Conservation (phyloP, 2,329 filamentous ascomycete genomes). For the Fusarium circinatum region DNA sequence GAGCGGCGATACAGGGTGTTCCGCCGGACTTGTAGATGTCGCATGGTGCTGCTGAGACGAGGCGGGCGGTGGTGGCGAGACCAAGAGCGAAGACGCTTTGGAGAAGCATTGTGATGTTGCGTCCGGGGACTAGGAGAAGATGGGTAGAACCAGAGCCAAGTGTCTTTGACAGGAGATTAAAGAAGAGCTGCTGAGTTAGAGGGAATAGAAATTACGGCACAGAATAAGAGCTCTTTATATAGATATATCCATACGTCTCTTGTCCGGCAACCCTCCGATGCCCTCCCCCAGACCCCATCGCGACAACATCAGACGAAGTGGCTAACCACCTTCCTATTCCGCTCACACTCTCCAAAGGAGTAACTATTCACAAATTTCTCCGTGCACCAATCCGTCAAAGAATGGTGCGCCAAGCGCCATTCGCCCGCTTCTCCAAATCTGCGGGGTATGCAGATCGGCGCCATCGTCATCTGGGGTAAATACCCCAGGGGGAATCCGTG, state of each 20-base stretch:
- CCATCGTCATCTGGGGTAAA: background rate
- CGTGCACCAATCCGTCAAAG: background rate
- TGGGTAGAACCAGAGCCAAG: rapidly evolving
- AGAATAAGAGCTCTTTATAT: background rate
- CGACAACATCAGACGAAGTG: background rate
- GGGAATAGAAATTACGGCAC: rapidly evolving
- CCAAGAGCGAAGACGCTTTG: constrained; percentile 10
- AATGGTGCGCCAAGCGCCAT: background rate
- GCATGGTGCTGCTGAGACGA: constrained; percentile 17
- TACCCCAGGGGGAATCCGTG: background rate
- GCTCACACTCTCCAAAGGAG: background rate
- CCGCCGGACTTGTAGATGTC: constrained; percentile 20
- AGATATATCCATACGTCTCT: background rate
- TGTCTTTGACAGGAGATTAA: background rate
- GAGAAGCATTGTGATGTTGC: background rate
- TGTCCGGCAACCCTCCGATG: background rate
- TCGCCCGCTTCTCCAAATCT: constrained; percentile 12
- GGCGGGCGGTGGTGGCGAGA: background rate
- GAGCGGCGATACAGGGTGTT: constrained; percentile 24
- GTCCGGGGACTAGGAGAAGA: too few species aligned
- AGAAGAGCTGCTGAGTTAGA: background rate
- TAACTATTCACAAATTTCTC: background rate
- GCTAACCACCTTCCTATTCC: background rate
- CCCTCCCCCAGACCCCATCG: background rate
- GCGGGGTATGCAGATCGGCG: constrained; percentile 12